Percentiles rank a stretch among this genome's conserved stretches.
Conservation (phyloP, 352 stramenopile genomes). For the Phytophthora quininea region DNA sequence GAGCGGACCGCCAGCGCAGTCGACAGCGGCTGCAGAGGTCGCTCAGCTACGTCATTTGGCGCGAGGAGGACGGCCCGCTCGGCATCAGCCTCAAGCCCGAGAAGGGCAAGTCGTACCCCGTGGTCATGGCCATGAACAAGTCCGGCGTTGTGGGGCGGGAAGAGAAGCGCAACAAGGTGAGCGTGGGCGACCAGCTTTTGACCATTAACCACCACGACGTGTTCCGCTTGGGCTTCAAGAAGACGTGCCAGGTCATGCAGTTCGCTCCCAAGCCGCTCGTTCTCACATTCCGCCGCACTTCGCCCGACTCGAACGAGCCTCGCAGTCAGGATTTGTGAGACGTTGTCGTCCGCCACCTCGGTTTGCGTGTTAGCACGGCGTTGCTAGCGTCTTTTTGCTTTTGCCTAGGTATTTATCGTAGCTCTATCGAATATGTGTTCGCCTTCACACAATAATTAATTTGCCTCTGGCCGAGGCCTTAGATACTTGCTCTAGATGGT, state of each 20-base stretch:
- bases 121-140: conserved; percentile 50
- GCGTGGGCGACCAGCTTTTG: conserved; percentile 59
- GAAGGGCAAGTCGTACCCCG: conserved; percentile 56
- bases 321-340: conserved; percentile 60
- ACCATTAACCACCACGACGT: conserved; percentile 81
- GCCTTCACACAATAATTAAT: conserved; percentile 31
- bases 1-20: conserved; percentile 35
- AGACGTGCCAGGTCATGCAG: conserved; percentile 64
- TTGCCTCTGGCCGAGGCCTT: conserved; percentile 17
- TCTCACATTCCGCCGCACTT: conserved; percentile 63
- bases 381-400: not conserved
- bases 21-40: conserved; percentile 62
- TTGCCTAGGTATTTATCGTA: conserved; percentile 26
- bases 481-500: conserved; percentile 39
- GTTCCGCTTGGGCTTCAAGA: conserved; percentile 58
- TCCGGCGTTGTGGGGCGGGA: conserved; percentile 35
- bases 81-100: conserved; percentile 64
- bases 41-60: conserved; percentile 72
- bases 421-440: not conserved
- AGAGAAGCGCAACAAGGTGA: conserved; percentile 39
- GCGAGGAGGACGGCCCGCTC: conserved; percentile 65
- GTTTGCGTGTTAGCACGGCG: not conserved
- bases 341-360: not conserved
- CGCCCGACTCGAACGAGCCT: conserved; percentile 26
- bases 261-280: conserved; percentile 71